Conservation (phyloP, 768 basidiomycete species). For the Termitomyces eurrhizus region DNA sequence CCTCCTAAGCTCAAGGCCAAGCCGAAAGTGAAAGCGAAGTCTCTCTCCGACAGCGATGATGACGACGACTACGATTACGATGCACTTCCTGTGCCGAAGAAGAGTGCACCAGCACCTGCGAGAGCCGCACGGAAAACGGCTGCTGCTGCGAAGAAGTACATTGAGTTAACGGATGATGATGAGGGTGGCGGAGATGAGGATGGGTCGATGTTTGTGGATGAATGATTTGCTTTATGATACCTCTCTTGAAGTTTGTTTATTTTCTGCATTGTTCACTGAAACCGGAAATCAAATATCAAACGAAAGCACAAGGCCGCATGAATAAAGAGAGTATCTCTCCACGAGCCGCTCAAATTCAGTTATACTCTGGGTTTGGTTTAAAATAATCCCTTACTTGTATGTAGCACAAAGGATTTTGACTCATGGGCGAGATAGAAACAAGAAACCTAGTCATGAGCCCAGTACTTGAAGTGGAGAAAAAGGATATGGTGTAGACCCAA, state of each 20-base stretch:
- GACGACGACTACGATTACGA: conserved; percentile 41
- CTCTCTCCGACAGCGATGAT: conserved; percentile 42
- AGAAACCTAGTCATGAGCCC: too few species aligned
- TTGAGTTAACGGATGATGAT: conserved; percentile 51
- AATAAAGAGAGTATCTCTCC: neutral
- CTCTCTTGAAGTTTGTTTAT: neutral
- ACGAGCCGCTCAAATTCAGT: neutral
- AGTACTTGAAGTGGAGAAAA: too few species aligned
- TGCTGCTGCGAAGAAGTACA: conserved; percentile 48
- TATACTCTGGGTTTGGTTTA: neutral
- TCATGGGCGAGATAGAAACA: too few species aligned
- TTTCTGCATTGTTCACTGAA: neutral
- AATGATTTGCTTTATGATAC: conserved; percentile 2
- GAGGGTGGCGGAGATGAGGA: conserved; percentile 41
- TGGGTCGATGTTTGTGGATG: conserved; percentile 44
- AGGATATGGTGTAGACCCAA: too few species aligned
- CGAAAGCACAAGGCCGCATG: neutral
- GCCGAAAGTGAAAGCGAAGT: conserved; percentile 32
- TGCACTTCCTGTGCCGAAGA: conserved; percentile 33
- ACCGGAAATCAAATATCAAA: neutral
- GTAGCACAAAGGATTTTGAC: too few species aligned
- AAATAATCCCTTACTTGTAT: too few species aligned
- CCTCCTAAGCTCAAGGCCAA: conserved; percentile 50
- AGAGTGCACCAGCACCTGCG: conserved; percentile 42
- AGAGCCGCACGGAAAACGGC: conserved; percentile 46